Conservation (phyloP, 805 yeast genomes). For the Pichia rugopelliculosa region DNA sequence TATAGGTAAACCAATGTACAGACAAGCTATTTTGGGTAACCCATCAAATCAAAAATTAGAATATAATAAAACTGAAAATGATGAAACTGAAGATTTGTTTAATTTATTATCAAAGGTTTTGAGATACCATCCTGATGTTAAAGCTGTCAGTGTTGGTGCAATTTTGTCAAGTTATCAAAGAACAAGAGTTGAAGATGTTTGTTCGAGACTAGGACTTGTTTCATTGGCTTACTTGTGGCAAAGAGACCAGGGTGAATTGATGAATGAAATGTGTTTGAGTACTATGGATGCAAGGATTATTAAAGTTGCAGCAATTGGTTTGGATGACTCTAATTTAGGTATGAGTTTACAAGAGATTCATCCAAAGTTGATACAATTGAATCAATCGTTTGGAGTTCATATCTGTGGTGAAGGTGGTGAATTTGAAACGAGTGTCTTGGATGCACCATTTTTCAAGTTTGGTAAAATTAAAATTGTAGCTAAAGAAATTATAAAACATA, state of each 20-base stretch:
- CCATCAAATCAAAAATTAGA: conserved; percentile 63
- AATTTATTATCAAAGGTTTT: conserved; percentile 43
- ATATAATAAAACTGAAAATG: conserved; percentile 57
- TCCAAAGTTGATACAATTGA: conserved; percentile 50
- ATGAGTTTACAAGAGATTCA: conserved; percentile 53
- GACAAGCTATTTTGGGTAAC: conserved; percentile 55
- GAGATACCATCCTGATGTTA: conserved; percentile 55
- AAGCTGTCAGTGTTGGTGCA: conserved; percentile 94
- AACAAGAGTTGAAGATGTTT: conserved; percentile 87
- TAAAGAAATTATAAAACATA: conserved; percentile 35
- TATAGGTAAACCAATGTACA: conserved; percentile 70
- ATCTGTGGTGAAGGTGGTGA: conserved; percentile 99
- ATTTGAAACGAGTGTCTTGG: conserved; percentile 87
- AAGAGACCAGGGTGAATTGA: conserved; percentile 67
- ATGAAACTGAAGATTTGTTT: conserved; percentile 83
- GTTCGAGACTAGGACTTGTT: conserved; percentile 60
- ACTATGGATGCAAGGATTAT: conserved; percentile 72
- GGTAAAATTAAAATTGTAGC: conserved; percentile 40
- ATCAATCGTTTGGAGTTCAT: conserved; percentile 69
- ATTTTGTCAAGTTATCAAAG: conserved; percentile 93
- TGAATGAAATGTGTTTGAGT: conserved; percentile 72
- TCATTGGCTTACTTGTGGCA: conserved; percentile 86
- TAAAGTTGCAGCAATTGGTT: conserved; percentile 91
- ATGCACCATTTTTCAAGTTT: conserved; percentile 73
- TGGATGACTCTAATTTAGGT: conserved; percentile 61